A percentile compares a stretch with the other conserved stretches of the same genome.
Evolutionary conservation across 257 asterid genomes (phyloP).

Genomic region (Solanum chilense): DNA sequence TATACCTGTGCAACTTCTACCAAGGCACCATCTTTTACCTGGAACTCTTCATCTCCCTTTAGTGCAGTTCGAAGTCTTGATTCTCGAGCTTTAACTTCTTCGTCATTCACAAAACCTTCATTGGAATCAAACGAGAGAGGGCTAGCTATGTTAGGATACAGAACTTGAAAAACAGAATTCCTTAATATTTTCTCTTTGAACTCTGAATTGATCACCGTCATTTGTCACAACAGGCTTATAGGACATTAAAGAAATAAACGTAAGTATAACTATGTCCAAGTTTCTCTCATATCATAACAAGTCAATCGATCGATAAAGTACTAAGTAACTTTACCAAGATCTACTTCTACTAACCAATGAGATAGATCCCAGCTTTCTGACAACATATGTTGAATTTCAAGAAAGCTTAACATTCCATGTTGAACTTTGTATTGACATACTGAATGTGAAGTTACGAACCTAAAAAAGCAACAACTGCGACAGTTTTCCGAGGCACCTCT

Average conservation of each 20-base stretch:
- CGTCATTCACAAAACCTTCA: slow-evolving; percentile 70
- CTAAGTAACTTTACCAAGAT: not conserved
- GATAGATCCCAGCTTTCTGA: not conserved
- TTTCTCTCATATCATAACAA: not conserved
- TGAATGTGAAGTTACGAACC: slow-evolving; percentile 25
- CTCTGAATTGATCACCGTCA: not conserved
- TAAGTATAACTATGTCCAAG: not conserved
- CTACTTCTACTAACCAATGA: not conserved
- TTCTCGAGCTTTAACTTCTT: slow-evolving; percentile 59
- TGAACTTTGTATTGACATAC: not conserved
- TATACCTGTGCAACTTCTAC: slow-evolving; percentile 84
- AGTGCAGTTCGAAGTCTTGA: slow-evolving; percentile 39
- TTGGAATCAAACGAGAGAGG: not conserved
- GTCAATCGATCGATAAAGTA: not conserved
- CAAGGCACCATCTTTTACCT: slow-evolving; percentile 36
- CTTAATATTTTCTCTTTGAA: not conserved
- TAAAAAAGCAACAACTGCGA: slow-evolving; percentile 70
- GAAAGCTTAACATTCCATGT: not conserved
- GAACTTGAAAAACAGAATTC: not conserved
- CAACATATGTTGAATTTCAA: not conserved
- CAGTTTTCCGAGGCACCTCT: slow-evolving; percentile 54
- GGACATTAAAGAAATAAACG: not conserved
- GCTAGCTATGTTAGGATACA: not conserved
- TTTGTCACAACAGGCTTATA: not conserved
- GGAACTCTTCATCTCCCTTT: slow-evolving; percentile 33